Evolutionary conservation across 164 flowering plant genomes (phyloP), one percentile per base, ranked within the genome.

Genomic region (Nelumbo lutea): DNA sequence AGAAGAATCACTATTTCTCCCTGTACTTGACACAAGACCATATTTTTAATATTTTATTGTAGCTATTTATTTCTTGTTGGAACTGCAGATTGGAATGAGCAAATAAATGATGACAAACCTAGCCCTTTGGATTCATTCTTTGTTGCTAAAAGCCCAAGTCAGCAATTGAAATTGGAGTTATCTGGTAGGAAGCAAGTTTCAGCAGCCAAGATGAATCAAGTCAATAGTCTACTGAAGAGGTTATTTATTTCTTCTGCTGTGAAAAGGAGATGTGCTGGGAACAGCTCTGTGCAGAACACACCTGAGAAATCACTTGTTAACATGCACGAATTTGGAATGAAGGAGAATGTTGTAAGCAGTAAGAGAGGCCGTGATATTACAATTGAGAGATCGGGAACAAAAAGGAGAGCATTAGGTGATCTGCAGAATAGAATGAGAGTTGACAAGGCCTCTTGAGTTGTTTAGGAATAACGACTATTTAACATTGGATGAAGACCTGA

Each of bases 341-440:
- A 68, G 45, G 64, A 68, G 63, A 59, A 59, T n/a, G 39, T n/a
- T 10, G 13, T 5, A 8, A 58, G 1, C 27, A 27, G 1, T 47
- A 68, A 68, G 27, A 59, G 2, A n/a, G 64, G 1, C 11, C n/a
- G 42, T 14, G 59, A 43, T 67, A 46, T 11, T 57, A 4, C 5
- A 2, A 56, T 11, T 55, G 56, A 38, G 63, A 60, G 38, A 59
- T 59, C 70, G 40, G 64, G 5, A n/a, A 6, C 56, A 5, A 68
- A 59, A 47, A 68, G 70, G 64, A 43, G 64, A 1, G 63, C 70
- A 10, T 41, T 68, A 58, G 38, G 59, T 55, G 64, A 68, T 46
- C 9, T 68, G 55, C 63, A 38, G 6, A 6, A 6, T 6, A 50
- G 9, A 6, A 11, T 50, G 9, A 27, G 27, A 27, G 27, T 27